A percentile compares a stretch with the other conserved stretches of the same genome.
phyloP scores from a whole-genome alignment of 192 early-diverging fungal genomes.

The Entophlyctis helioformis region DNA sequence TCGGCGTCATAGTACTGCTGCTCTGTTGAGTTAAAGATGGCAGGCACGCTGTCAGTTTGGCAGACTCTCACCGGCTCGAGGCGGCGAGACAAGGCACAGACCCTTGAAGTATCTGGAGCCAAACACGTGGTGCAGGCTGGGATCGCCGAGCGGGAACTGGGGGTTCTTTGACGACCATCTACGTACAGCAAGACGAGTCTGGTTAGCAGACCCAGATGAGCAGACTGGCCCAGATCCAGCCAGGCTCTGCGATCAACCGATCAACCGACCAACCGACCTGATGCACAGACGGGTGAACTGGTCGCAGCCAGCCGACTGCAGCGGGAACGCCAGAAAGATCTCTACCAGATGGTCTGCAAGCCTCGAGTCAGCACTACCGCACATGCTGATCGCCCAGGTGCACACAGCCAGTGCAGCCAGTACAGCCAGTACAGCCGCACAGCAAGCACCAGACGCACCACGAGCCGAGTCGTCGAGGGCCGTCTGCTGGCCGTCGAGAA shows the following conservation, averaged over 20 bases:
- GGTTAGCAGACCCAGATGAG: no score
- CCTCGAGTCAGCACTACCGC: not conserved
- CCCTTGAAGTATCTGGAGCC: slow-evolving; percentile 58
- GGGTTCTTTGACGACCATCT: slow-evolving; percentile 53
- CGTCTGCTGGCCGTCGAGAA: slow-evolving; percentile 57
- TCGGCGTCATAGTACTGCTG: slow-evolving; percentile 70
- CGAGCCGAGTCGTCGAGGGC: slow-evolving; percentile 58
- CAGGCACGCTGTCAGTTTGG: no score
- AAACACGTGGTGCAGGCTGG: slow-evolving; percentile 59
- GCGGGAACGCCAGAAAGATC: slow-evolving; percentile 47
- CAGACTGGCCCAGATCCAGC: no score
- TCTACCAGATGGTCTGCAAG: slow-evolving; percentile 45
- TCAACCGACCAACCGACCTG: slow-evolving; percentile 62
- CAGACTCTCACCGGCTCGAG: no score
- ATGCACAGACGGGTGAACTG: slow-evolving; percentile 1
- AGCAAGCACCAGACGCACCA: slow-evolving; percentile 19
- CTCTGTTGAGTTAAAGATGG: slow-evolving; percentile 23
- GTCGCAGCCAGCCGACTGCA: not conserved
- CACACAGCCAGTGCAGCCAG: not conserved
- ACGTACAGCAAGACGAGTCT: slow-evolving; percentile 19
- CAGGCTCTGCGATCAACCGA: no score
- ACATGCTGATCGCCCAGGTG: not conserved
- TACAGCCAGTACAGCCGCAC: not conserved
- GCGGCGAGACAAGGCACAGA: no score
- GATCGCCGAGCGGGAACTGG: slow-evolving; percentile 45